Base-by-base conservation (phyloP, 441 rosid genomes). In the Euphorbia corollata region DNA sequence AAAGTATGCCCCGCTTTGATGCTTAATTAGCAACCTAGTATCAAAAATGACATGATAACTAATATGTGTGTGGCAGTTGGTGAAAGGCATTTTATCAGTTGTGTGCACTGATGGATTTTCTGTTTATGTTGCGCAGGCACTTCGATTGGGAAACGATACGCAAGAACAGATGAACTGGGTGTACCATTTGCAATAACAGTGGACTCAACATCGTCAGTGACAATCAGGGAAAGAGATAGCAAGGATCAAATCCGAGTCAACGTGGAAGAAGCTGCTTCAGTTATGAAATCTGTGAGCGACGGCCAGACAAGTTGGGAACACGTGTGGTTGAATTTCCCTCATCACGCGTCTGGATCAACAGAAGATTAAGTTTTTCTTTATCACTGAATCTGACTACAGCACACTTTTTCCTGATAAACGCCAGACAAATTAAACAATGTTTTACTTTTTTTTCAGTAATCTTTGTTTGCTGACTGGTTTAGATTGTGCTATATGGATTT, bases 171-270 rank as follows among this genome's bases (percentile, higher is more conserved):
- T 68, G 95, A 88, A 73, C 78, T 86, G 15, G 95, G 95, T 23
- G 95, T 88, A 15, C 95, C 95, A 0, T 88, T 88, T 69, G 90
- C 95, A 16, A 72, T 88, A 54, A 85, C 92, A 0, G 88, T 85
- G 6, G 87, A 88, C 63, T 83, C 87, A 18, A 63, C 83, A 30
- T 18, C 76, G 1, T 86, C 83, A 0, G 95, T 82, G 77, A 86
- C 95, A 30, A 85, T 88, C 68, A 73, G 91, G 23, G 95, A 88
- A 77, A 76, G 87, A 66, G 95, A 88, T 63, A 86, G 90, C 85
- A 85, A 83, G 84, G 86, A 86, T 73, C 95, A 88, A 75, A 79
- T 86, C 51, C 85, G 92, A 8, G 88, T 86, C 4, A 66, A 38
- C 0, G 80, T 82, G 68, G 83, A 73, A 54, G 86, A 83, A 55